phyloP scores from a whole-genome alignment of 768 basidiomycete species.

The Leccinum incarnatum region DNA sequence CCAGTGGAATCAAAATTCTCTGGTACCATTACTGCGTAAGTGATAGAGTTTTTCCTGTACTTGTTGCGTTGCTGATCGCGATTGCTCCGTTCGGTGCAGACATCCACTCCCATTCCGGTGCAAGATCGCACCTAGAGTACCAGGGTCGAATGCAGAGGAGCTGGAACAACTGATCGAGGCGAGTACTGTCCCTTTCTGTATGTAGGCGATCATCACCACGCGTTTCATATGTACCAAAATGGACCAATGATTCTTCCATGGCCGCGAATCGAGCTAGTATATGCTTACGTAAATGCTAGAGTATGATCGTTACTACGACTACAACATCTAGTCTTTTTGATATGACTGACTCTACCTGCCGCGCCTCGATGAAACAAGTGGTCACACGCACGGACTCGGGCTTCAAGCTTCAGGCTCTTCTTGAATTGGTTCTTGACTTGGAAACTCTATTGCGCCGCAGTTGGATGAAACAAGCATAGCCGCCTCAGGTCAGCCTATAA shows the following conservation, averaged over 20 bases:
- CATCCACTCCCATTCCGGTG: constrained; percentile 19
- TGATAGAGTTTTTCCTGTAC: neutral
- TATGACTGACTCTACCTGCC: neutral
- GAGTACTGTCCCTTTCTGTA: constrained; percentile 4
- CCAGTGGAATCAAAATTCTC: constrained; percentile 14
- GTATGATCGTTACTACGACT: neutral
- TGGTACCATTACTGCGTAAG: constrained; percentile 12
- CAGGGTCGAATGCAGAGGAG: constrained; percentile 4
- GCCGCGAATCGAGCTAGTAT: neutral
- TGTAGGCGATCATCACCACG: neutral
- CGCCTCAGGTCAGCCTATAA: no score
- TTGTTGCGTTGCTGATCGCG: neutral
- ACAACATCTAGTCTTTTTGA: neutral
- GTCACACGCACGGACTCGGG: no score
- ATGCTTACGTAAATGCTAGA: neutral
- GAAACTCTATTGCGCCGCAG: no score
- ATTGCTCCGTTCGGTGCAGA: neutral
- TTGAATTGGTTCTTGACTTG: no score
- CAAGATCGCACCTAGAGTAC: constrained; percentile 10
- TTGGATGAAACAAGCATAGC: no score
- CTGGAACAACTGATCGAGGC: constrained; percentile 16
- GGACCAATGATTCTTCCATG: neutral
- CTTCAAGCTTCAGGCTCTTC: no score
- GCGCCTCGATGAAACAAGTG: neutral
- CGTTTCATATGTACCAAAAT: neutral